These are phyloP conservation scores for Monosporozyma yasuniensis DNA, from an alignment of 805 yeast species.

Conservation along the genomic window DNA sequence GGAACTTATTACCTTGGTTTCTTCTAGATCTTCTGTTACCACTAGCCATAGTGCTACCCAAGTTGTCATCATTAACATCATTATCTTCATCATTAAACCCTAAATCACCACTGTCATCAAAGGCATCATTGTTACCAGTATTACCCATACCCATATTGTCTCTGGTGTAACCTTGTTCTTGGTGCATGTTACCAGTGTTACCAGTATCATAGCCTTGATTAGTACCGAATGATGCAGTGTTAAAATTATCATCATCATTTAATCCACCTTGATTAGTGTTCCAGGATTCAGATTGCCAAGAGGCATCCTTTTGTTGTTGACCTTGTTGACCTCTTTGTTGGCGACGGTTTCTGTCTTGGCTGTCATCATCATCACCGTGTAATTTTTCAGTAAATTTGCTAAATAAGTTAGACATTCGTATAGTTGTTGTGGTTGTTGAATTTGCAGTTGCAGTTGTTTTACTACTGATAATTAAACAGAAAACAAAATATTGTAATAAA, in stretches of 20 bases:
- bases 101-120: neutral
- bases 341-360: slow-evolving; percentile 6
- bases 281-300: neutral
- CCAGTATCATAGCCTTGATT: slow-evolving; percentile 2
- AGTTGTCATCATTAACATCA: neutral
- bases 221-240: neutral
- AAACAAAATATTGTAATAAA: no score
- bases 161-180: neutral
- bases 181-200: neutral
- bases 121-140: neutral
- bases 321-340: slow-evolving; percentile 7
- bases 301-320: neutral
- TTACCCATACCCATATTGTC: neutral
- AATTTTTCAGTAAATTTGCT: slow-evolving; percentile 28
- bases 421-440: neutral
- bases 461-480: neutral
- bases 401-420: slow-evolving; percentile 25
- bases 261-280: neutral
- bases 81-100: slow-evolving; percentile 1
- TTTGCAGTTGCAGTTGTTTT: neutral
- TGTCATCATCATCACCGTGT: slow-evolving; percentile 17
- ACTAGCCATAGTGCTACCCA: neutral
- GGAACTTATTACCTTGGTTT: neutral
- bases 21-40: neutral
- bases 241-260: neutral